These are phyloP conservation scores for Hanseniaspora thailandica DNA, from an alignment of 805 yeast genomes.

Conservation along the genomic window DNA sequence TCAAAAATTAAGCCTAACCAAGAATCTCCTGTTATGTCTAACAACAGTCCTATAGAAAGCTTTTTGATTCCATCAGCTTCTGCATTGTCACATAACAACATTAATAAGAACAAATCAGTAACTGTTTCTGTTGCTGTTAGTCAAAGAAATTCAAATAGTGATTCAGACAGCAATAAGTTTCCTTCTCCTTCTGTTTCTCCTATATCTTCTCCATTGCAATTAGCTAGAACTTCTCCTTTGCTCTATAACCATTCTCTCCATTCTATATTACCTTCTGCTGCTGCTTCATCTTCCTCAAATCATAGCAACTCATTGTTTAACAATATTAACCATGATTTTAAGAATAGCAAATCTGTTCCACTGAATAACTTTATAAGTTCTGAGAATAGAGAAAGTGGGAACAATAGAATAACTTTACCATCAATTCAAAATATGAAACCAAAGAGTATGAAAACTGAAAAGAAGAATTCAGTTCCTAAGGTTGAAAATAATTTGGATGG, in stretches of 20 bases:
- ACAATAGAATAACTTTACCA: background rate
- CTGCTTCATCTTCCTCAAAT: background rate
- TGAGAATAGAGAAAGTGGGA: background rate
- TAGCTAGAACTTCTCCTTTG: constrained; percentile 9
- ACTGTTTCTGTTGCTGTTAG: constrained; percentile 12
- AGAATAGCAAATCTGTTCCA: background rate
- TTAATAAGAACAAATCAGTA: constrained; percentile 3
- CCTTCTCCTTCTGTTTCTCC: constrained; percentile 12
- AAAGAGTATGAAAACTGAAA: background rate
- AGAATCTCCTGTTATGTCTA: background rate
- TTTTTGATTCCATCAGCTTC: constrained; percentile 1
- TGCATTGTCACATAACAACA: background rate
- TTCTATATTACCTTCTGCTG: constrained; percentile 5
- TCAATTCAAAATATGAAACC: constrained; percentile 1
- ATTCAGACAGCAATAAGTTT: constrained; percentile 12
- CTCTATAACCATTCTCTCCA: constrained; percentile 11
- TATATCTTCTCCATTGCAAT: constrained; percentile 8
- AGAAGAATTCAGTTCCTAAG: constrained; percentile 6
- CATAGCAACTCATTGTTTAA: background rate
- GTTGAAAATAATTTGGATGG: background rate
- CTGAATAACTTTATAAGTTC: constrained; percentile 2
- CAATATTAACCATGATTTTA: background rate
- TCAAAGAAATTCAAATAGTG: constrained; percentile 11
- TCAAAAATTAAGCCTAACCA: background rate
- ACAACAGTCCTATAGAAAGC: background rate